Percentiles rank a stretch among this genome's conserved stretches.
These are phyloP conservation scores for Epichloe festucae DNA, from an alignment of 2,329 filamentous ascomycete species.

Conservation along the genomic window DNA sequence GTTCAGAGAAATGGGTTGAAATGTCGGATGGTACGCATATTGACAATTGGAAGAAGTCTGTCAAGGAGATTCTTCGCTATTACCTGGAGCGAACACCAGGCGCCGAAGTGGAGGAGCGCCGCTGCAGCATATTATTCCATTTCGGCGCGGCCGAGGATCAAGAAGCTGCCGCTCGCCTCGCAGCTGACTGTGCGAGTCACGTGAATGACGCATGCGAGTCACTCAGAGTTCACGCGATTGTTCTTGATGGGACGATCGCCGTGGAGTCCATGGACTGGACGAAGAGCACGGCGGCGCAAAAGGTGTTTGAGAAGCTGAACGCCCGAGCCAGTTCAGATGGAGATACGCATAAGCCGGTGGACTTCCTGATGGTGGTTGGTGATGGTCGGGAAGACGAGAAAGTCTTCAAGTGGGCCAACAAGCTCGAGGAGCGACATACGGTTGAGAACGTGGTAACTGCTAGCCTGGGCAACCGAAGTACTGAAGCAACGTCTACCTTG, in stretches of 20 bases:
- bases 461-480: constrained; percentile 75
- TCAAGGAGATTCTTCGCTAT: constrained; percentile 73
- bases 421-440: constrained; percentile 43
- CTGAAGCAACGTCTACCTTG: constrained; percentile 71
- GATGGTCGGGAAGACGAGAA: constrained; percentile 90
- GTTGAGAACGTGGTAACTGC: constrained; percentile 69
- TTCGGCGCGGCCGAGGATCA: constrained; percentile 73
- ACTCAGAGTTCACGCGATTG: constrained; percentile 73
- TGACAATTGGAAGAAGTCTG: constrained; percentile 68
- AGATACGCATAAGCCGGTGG: constrained; percentile 36
- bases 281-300: constrained; percentile 70
- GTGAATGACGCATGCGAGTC: constrained; percentile 87
- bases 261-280: constrained; percentile 81
- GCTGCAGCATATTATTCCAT: constrained; percentile 83
- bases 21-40: constrained; percentile 63
- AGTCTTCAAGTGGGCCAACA: constrained; percentile 89
- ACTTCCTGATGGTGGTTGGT: constrained; percentile 82
- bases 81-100: constrained; percentile 84
- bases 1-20: constrained; percentile 58
- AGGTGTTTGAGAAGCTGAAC: constrained; percentile 52
- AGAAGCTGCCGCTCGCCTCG: constrained; percentile 62
- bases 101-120: constrained; percentile 78
- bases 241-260: constrained; percentile 64
- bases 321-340: constrained; percentile 19
- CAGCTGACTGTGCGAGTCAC: constrained; percentile 81